These are phyloP conservation scores for Metroxylon sagu DNA, from an alignment of 176 grass and related monocot genomes.

Conservation along the genomic window DNA sequence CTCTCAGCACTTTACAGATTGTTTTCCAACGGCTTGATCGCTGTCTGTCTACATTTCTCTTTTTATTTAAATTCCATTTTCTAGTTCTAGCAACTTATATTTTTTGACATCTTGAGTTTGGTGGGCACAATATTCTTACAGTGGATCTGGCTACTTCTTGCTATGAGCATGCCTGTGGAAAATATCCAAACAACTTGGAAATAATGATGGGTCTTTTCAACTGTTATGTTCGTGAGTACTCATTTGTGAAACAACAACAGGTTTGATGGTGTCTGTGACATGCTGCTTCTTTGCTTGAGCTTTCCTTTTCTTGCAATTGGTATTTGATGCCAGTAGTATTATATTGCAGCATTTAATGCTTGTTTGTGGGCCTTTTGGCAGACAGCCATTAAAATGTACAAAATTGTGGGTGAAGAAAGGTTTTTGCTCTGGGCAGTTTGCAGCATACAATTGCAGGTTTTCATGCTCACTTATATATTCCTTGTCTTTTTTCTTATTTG, in stretches of 20 bases:
- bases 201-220: constrained; percentile 99
- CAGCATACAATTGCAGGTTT: constrained; percentile 91
- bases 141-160: constrained; percentile 99
- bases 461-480: background rate
- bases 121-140: constrained; percentile 27
- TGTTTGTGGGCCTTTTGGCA: constrained; percentile 35
- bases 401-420: constrained; percentile 85
- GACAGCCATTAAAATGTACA: constrained; percentile 99
- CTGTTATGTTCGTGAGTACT: constrained; percentile 90
- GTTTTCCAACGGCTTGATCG: constrained; percentile 91
- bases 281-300: background rate
- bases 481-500: constrained; percentile 1
- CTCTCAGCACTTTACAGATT: constrained; percentile 94
- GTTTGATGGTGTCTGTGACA: constrained; percentile 22
- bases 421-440: constrained; percentile 98
- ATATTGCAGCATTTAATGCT: background rate
- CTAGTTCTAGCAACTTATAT: constrained; percentile 2
- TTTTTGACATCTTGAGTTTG: constrained; percentile 14
- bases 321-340: constrained; percentile 1
- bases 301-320: background rate
- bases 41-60: constrained; percentile 34
- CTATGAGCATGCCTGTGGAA: constrained; percentile 86
- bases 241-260: constrained; percentile 98
- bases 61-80: constrained; percentile 9
- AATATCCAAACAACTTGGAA: constrained; percentile 86